Percentiles rank a stretch among this genome's conserved stretches.
Evolutionary conservation across 768 basidiomycete species (phyloP).

Genomic region (Xanthoconium purpureum): DNA sequence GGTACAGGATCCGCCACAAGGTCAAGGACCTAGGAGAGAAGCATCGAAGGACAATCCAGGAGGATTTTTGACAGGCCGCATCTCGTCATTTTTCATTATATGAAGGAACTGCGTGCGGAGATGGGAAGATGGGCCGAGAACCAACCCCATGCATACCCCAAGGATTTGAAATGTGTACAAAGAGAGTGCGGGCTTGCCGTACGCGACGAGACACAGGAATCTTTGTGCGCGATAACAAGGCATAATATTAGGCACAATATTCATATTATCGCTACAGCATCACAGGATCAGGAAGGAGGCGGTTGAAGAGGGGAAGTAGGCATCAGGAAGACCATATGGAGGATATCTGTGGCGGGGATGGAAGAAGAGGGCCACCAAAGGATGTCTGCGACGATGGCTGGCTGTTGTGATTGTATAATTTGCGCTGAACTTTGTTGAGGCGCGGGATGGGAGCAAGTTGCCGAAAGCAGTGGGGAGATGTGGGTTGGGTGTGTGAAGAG

Average conservation of each 20-base stretch:
- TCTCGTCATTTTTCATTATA: conserved; percentile 29
- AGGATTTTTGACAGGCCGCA: conserved; percentile 8
- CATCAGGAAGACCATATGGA: neutral
- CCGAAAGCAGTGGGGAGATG: conserved; percentile 5
- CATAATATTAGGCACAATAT: too few relatives aligned
- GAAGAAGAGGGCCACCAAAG: neutral
- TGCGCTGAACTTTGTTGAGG: neutral
- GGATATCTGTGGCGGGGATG: neutral
- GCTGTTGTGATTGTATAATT: conserved; percentile 3
- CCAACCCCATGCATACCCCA: conserved; percentile 3
- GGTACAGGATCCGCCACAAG: conserved; percentile 26
- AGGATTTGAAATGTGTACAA: conserved; percentile 10
- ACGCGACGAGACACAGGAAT: conserved; percentile 16
- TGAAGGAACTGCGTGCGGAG: conserved; percentile 24
- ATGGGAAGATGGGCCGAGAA: conserved; percentile 24
- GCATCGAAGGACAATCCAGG: conserved; percentile 22
- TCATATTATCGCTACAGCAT: conserved; percentile 13
- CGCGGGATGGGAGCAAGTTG: conserved; percentile 1
- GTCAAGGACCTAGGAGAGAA: conserved; percentile 25
- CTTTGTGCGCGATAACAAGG: neutral
- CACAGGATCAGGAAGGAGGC: conserved; percentile 12
- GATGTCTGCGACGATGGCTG: conserved; percentile 7
- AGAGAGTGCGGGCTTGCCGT: conserved; percentile 6
- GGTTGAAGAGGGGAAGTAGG: neutral
- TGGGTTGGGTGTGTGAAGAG: conserved; percentile 1